Conservation (phyloP, 2,329 filamentous ascomycete genomes). For the Aspergillus felis region DNA sequence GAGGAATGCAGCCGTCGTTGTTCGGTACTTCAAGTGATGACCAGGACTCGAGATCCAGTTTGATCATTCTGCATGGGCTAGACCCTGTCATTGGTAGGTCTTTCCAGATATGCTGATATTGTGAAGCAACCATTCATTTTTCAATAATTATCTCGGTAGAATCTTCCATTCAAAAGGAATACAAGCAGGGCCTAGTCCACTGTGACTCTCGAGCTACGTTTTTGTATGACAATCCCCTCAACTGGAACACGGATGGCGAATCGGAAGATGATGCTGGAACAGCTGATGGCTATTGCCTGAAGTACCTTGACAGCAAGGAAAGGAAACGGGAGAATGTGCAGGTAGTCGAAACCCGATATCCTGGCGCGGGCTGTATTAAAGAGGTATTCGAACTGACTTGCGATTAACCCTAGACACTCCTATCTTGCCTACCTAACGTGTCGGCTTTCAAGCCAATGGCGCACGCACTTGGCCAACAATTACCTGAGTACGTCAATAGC, state of each 20-base stretch:
- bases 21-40: conserved; percentile 39
- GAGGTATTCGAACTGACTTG: neutral
- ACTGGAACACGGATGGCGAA: neutral
- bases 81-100: conserved; percentile 58
- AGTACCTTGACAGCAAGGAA: neutral
- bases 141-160: neutral
- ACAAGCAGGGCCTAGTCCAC: conserved; percentile 3
- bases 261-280: neutral
- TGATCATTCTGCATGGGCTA: conserved; percentile 52
- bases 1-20: conserved; percentile 49
- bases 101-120: conserved; percentile 25
- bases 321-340: neutral
- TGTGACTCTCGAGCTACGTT: neutral
- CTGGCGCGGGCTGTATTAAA: neutral
- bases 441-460: conserved; percentile 13
- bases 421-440: conserved; percentile 19
- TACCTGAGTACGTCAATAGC: conserved; percentile 36
- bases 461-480: conserved; percentile 8
- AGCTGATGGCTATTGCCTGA: neutral
- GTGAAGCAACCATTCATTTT: conserved; percentile 19
- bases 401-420: conserved; percentile 10
- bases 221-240: conserved; percentile 5
- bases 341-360: neutral
- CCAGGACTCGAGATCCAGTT: conserved; percentile 23
- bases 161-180: conserved; percentile 9